Percentiles rank a stretch among this genome's conserved stretches.
Evolutionary conservation across 2,329 filamentous ascomycete species (phyloP).

Genomic region (Bipolaris victoriae): DNA sequence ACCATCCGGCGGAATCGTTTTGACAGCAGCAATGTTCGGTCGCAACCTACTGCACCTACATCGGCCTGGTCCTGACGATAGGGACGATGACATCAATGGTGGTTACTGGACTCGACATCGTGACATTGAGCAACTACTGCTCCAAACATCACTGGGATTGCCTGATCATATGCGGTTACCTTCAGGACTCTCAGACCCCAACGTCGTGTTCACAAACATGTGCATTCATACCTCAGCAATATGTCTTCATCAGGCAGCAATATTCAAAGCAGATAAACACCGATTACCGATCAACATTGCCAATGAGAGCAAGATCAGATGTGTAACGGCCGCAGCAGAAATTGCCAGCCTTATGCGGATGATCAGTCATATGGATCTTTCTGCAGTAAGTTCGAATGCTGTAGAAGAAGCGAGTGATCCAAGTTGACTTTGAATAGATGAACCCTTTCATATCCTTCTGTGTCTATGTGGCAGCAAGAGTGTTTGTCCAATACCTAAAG

Average conservation of each 20-base stretch:
- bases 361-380: constrained; percentile 87
- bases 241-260: constrained; percentile 96
- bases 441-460: constrained; percentile 96
- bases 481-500: constrained; percentile 97
- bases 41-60: constrained; percentile 91
- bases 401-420: not conserved
- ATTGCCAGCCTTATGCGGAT: constrained; percentile 95
- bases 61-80: constrained; percentile 79
- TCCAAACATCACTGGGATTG: constrained; percentile 85
- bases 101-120: constrained; percentile 96
- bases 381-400: constrained; percentile 66
- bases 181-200: constrained; percentile 74
- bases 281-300: constrained; percentile 76
- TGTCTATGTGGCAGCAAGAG: constrained; percentile 91
- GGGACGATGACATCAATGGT: constrained; percentile 85
- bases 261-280: constrained; percentile 95
- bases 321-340: constrained; percentile 90
- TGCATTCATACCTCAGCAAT: constrained; percentile 96
- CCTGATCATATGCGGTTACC: constrained; percentile 82
- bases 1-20: constrained; percentile 76
- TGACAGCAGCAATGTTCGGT: constrained; percentile 90
- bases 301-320: constrained; percentile 89
- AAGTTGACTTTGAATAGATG: constrained; percentile 64
- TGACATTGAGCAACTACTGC: constrained; percentile 84
- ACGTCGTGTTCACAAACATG: constrained; percentile 95